Evolutionary conservation across 768 basidiomycete genomes (phyloP), one percentile per base, ranked within the genome.

Genomic region (Pulveroboletus ravenelii): DNA sequence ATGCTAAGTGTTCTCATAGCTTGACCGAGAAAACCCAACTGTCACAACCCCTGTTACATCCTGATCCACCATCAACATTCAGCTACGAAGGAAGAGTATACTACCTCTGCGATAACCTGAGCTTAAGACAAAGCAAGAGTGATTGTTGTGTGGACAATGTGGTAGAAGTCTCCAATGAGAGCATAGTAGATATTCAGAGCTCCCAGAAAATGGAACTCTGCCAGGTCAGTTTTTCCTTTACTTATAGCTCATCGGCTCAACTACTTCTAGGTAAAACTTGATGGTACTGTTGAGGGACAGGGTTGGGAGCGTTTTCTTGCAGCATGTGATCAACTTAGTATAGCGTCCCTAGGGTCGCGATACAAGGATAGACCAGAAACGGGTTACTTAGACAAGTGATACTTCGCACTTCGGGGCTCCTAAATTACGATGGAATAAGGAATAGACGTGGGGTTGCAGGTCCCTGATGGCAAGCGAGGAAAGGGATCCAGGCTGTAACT

Each of bases 141-240:
- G 54, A 47, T 23, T 23, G 23, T 32, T n/a, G 25, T 29, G 20
- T 10, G n/a, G 41, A 51, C 20, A 30, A 51, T 29, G 36, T 18
- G 15, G 44, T 54, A 48, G 35, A 51, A 37, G 61, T 70, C 31
- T 58, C 70, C 23, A 73, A 61, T 27, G 85, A 87, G 61, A 80
- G 72, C 47, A 58, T 71, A 13, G 50, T 78, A 12, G 83, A 85
- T 57, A 63, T 79, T 18, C 83, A 82, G 56, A 78, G 72, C 49
- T 72, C 73, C 20, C 73, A 82, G 51, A 77, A 74, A 58, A 71
- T 67, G 17, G 72, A 74, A 14, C 58, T 69, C 14, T 86, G 82
- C 64, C 71, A 81, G 75, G 87, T 86, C 62, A 48, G 72, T 56
- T 38, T 27, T 23, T 20, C 10, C 5, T 31, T 47, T 5, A 17